Evolutionary conservation across 2,329 filamentous ascomycete species (phyloP), one percentile per base, ranked within the genome.

Genomic region (Rasamsonia emersonii): DNA sequence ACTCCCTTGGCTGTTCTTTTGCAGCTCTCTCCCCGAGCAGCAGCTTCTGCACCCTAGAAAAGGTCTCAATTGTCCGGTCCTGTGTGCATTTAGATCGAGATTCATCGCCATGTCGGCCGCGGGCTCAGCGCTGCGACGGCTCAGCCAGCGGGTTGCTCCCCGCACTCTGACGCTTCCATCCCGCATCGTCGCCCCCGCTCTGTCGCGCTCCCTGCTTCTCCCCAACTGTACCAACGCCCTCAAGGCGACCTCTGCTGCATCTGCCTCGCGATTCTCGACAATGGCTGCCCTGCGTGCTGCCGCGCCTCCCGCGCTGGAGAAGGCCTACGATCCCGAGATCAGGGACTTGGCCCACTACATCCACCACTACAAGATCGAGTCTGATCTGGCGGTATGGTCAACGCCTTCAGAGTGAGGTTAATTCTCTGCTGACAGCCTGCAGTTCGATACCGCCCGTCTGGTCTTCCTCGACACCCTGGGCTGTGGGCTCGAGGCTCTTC

Each of bases 401-500:
- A n/a, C n/a, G n/a, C n/a, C n/a, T n/a, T n/a, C n/a, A n/a, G n/a
- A n/a, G n/a, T n/a, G n/a, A n/a, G n/a, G n/a, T n/a, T n/a, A n/a
- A n/a, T n/a, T n/a, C n/a, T n/a, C n/a, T n/a, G n/a, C n/a, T n/a
- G n/a, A n/a, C n/a, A n/a, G n/a, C n/a, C n/a, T n/a, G n/a, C 23
- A 62, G 59, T 93, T 83, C 58, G 91, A 98, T 63, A 98, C 91
- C 29, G 91, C 91, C 42, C 82, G 91, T 65, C 89, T 86, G 70
- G 88, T 96, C 47, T 86, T 98, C 63, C 77, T 96, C 55, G 91
- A 98, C 63, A 96, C 91, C 35, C 75, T 98, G 28, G 91, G 91
- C 54, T 98, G 91, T 62, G 91, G 91, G 58, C 79, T 98, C 42
- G 88, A 96, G 69, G 91, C 85, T 46, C 75, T 98, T 54, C 80